These are phyloP conservation scores for Trichophyton schoenleinii DNA, from an alignment of 2,329 filamentous ascomycete genomes.

Conservation along the genomic window DNA sequence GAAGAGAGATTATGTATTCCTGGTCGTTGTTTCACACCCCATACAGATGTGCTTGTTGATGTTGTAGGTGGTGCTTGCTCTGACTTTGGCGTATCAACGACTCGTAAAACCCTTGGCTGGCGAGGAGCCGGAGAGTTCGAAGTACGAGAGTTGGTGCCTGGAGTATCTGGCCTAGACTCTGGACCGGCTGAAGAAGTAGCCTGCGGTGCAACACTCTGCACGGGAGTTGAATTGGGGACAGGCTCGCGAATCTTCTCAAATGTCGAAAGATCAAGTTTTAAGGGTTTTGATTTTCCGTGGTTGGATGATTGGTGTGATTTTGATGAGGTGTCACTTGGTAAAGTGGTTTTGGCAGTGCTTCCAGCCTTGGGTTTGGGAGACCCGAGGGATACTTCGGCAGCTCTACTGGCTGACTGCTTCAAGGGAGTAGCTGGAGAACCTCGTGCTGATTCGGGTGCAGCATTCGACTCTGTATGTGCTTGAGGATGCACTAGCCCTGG, in stretches of 20 bases:
- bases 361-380: slow-evolving; percentile 28
- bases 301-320: slow-evolving; percentile 1
- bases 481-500: slow-evolving; percentile 23
- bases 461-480: slow-evolving; percentile 10
- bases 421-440: slow-evolving; percentile 14
- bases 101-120: slow-evolving; percentile 42
- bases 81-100: slow-evolving; percentile 44
- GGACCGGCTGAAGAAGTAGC: slow-evolving; percentile 23
- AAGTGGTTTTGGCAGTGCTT: neutral
- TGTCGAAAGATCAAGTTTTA: slow-evolving; percentile 24
- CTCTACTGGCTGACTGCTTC: slow-evolving; percentile 20
- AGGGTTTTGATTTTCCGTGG: slow-evolving; percentile 21
- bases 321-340: slow-evolving; percentile 1
- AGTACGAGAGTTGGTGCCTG: slow-evolving; percentile 27
- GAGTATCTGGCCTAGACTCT: slow-evolving; percentile 39
- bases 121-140: slow-evolving; percentile 29
- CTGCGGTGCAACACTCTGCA: slow-evolving; percentile 16
- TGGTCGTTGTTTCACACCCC: slow-evolving; percentile 22
- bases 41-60: slow-evolving; percentile 23
- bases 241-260: slow-evolving; percentile 9
- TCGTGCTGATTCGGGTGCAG: slow-evolving; percentile 16
- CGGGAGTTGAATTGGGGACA: slow-evolving; percentile 18
- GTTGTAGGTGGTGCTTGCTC: slow-evolving; percentile 28
- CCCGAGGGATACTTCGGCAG: slow-evolving; percentile 29
- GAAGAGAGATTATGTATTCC: slow-evolving; percentile 39